Base-by-base conservation (phyloP, 441 rosid genomes). In the Croton laevigatus region DNA sequence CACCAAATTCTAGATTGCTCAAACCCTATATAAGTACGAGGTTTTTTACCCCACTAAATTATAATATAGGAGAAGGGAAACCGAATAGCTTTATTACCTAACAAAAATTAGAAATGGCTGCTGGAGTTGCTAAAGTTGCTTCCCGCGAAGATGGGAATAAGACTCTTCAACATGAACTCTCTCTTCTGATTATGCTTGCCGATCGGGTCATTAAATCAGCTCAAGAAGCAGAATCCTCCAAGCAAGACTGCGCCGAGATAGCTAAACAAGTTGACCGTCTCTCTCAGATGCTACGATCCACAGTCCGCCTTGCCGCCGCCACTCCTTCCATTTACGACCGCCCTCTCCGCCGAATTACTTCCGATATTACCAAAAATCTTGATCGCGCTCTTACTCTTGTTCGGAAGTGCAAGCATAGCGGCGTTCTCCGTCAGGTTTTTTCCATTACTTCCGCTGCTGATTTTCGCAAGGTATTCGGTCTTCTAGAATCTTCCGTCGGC, bases 351-450 rank as follows among this genome's bases (percentile, higher is more conserved):
- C 81, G 82, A 5, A 75, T 86, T 20, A 49, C 71, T 16, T 77
- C 84, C 44, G 88, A 88, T 54, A 81, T 86, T 69, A 48, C 85
- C 73, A 85, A 83, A 46, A 81, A 83, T 77, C 89, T 86, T n/a
- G 86, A 84, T 4, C 86, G 84, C 4, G 83, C 86, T 27, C 74
- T 80, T 2, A 62, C 82, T 74, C 86, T 86, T 36, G 83, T 75
- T 32, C 83, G 88, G 2, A 80, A 82, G 73, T 84, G 90, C 76
- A 82, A 76, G 69, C 87, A 82, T 78, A 60, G 76, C 38, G 83
- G 89, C 38, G 76, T 83, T 49, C 86, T 88, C 62, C 83, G 85
- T 60, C 90, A 79, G 62, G 85, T 88, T 54, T 88, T 86, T 72
- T 75, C 89, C 66, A 88, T 86, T 66, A 75, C 85, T 32, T 77